Base-by-base conservation (phyloP, 106 monocot genomes). In the Phalaenopsis equestris region DNA sequence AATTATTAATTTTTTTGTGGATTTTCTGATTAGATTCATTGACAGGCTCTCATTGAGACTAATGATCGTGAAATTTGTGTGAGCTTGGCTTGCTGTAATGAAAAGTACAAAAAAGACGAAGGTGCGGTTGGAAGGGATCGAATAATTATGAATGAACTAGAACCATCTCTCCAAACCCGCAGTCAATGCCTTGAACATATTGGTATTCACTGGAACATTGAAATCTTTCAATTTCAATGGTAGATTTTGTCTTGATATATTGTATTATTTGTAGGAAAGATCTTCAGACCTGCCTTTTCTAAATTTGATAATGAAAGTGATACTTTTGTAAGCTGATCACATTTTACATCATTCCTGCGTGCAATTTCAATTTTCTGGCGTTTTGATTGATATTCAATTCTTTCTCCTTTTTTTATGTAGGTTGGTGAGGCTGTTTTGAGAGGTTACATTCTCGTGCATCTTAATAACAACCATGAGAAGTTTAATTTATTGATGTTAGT, bases 401-500 rank as follows among this genome's bases (percentile, higher is more conserved):
- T 46, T 67, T 16, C 38, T 36, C 47, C 30, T 77, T 68, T 8
- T 80, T 80, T 8, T 78, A n/a, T 91, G 47, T 85, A 97, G 97
- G 88, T 90, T 86, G 98, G 88, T 64, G 92, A 99, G 81, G 94
- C 89, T 81, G 91, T 99, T 85, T 85, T 99, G 38, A 89, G 86
- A 81, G 90, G 92, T 68, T 99, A 83, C 75, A 85, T 99, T 68
- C 85, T 94, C 74, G 98, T 99, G 76, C 98, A 99, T 85, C 92
- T 99, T 79, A 76, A 58, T 15, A 88, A 64, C 80, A 91, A 94
- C 78, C 85, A 91, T 77, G 92, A 99, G 77, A 99, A 99, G 80
- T 99, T 94, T 80, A 99, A 99, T 83, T 72, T 99, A 42, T 85
- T 99, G 24, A 91, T 99, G 94, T 97, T 70, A 85, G 94, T 85